phyloP scores from a whole-genome alignment of 208 protist species.

The Histomonas meleagridis region DNA sequence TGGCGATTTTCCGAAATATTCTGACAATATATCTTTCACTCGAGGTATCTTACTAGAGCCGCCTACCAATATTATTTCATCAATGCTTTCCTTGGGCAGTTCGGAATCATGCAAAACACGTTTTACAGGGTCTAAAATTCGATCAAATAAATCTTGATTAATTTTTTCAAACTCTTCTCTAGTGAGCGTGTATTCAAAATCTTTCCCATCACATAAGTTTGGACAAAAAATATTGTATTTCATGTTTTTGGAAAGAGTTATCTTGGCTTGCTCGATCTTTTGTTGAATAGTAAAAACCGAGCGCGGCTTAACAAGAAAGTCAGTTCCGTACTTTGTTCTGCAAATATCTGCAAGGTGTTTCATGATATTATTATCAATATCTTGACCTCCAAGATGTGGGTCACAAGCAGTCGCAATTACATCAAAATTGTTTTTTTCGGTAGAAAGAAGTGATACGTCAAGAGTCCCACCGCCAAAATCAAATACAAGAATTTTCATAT shows the following conservation, averaged over 20 bases:
- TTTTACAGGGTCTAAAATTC: constrained; percentile 42
- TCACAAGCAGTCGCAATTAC: constrained; percentile 54
- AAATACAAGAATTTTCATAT: constrained; percentile 88
- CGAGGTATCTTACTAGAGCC: constrained; percentile 50
- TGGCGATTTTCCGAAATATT: constrained; percentile 56
- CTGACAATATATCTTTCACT: constrained; percentile 49
- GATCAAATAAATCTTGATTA: constrained; percentile 46
- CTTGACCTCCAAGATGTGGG: constrained; percentile 58
- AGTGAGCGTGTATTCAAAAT: constrained; percentile 46
- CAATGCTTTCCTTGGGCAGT: constrained; percentile 41
- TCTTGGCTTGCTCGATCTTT: constrained; percentile 42
- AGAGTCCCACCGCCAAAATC: constrained; percentile 82
- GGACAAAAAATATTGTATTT: constrained; percentile 51
- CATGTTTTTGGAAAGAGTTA: constrained; percentile 38
- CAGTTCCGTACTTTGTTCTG: constrained; percentile 41
- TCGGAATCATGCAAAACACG: constrained; percentile 42
- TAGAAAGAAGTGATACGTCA: constrained; percentile 55
- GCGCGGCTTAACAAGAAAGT: constrained; percentile 29
- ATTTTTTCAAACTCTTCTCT: constrained; percentile 53
- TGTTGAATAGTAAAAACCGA: constrained; percentile 32
- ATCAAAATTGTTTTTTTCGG: constrained; percentile 56
- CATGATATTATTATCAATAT: constrained; percentile 56
- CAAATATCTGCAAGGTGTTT: constrained; percentile 45
- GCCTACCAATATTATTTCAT: constrained; percentile 54
- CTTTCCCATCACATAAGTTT: constrained; percentile 46